Evolutionary conservation across 2,329 filamentous ascomycete species (phyloP).

Genomic region (Beauveria caledonica): DNA sequence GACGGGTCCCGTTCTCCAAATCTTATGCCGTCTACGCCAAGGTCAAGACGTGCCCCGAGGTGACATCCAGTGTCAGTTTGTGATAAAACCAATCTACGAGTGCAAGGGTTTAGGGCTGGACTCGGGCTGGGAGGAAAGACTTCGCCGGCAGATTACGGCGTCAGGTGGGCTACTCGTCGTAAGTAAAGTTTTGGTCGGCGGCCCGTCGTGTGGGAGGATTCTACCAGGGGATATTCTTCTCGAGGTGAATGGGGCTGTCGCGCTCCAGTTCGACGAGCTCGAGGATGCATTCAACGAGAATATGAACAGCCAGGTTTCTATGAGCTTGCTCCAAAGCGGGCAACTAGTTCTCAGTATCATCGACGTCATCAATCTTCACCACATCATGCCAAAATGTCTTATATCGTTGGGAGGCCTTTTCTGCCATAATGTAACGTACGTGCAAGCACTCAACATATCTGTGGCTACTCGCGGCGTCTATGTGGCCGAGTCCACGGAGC

Average conservation of each 20-base stretch:
- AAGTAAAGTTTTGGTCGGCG: not conserved
- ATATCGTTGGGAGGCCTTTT: not conserved
- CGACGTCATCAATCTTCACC: not conserved
- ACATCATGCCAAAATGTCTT: not conserved
- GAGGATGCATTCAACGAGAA: not conserved
- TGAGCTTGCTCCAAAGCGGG: not conserved
- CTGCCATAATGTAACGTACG: not conserved
- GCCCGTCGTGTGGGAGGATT: not conserved
- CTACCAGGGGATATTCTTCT: not conserved
- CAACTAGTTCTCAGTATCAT: not conserved
- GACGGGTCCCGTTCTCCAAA: not conserved
- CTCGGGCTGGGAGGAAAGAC: not conserved
- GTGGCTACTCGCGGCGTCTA: not conserved
- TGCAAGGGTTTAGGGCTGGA: constrained; percentile 68
- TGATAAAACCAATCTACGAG: constrained; percentile 94
- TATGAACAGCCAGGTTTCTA: not conserved
- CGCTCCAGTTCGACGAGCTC: not conserved
- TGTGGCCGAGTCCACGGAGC: not conserved
- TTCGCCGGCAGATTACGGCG: not conserved
- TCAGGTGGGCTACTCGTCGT: not conserved
- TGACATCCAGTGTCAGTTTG: constrained; percentile 96
- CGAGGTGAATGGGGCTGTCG: not conserved
- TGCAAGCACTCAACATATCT: not conserved
- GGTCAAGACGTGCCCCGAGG: constrained; percentile 70
- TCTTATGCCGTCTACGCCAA: constrained; percentile 70